Base-by-base conservation (phyloP, 1,284 basidiomycete genomes). In the Sporisorium exsertum region DNA sequence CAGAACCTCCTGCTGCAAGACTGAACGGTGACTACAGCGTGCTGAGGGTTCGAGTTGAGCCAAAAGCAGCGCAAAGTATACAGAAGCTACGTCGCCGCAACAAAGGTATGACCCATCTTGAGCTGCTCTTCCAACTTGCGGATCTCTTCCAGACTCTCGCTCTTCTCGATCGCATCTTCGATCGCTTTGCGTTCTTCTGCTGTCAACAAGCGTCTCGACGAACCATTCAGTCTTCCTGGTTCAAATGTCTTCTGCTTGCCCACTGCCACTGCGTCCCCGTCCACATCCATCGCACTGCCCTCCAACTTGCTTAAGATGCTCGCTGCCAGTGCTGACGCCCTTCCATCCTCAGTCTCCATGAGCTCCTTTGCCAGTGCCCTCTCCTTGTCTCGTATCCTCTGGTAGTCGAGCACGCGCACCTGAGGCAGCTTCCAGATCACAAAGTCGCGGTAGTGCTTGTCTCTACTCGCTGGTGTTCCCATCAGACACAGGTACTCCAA, bases 361-460 rank as follows among this genome's bases (percentile, higher is more conserved):
- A 82, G 51, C 12, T 74, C 60, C 40, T 72, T 79, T 12, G 82
- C 81, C 27, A 78, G 26, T 12, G 42, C 72, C 18, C 81, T 67
- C 49, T 83, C 80, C 45, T 94, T 93, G 86, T 97, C 94, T 86
- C 94, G 93, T 85, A 99, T 93, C 86, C 96, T 91, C 88, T 94
- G 92, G 87, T 93, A 99, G 89, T 99, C 97, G 83, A 99, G 90
- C 86, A 95, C 93, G 88, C 95, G 92, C 83, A 99, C 90, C 47
- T 86, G 84, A 0, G 87, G 87, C 62, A 87, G 84, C 52, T 87
- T 88, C 87, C 87, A 89, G 35, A 89, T 82, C 49, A 87, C 83
- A 91, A 94, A 99, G 87, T 94, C 93, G 87, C 94, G 91, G 89
- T 99, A 99, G 90, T 94, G 94, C 90, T 95, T 93, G 88, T 93